phyloP scores from a whole-genome alignment of 441 rosid genomes.

The Adansonia grandidieri region DNA sequence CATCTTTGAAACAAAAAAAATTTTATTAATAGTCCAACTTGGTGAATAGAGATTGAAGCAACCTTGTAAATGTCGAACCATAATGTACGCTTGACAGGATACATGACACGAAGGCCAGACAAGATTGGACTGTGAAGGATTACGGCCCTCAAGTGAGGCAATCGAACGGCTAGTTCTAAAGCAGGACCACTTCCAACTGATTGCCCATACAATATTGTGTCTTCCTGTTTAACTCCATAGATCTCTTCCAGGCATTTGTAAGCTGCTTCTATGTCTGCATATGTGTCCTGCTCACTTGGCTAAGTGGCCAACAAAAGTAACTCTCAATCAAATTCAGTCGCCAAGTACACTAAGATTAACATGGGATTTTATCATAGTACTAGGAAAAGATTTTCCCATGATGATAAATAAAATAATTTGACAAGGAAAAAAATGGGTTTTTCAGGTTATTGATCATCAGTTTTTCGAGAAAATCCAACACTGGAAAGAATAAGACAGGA shows the following conservation, averaged over 20 bases:
- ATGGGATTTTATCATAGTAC: slow-evolving; percentile 6
- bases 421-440: not conserved
- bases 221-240: slow-evolving; percentile 49
- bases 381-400: slow-evolving; percentile 5
- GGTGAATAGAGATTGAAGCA: not conserved
- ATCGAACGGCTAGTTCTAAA: slow-evolving; percentile 53
- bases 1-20: slow-evolving; percentile 5
- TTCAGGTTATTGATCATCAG: not conserved
- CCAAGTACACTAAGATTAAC: not conserved
- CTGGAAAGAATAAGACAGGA: not conserved
- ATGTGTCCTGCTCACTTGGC: slow-evolving; percentile 65
- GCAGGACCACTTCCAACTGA: slow-evolving; percentile 67
- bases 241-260: slow-evolving; percentile 49
- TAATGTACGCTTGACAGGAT: slow-evolving; percentile 54
- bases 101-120: slow-evolving; percentile 65
- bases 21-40: not conserved
- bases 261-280: slow-evolving; percentile 65
- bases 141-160: slow-evolving; percentile 56
- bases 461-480: not conserved
- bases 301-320: slow-evolving; percentile 2
- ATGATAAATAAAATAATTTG: not conserved
- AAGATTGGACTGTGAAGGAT: slow-evolving; percentile 60
- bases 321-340: not conserved
- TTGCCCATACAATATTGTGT: slow-evolving; percentile 55
- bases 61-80: slow-evolving; percentile 63